Conservation (phyloP, 352 stramenopile species). For the Blastocystis sp. region DNA sequence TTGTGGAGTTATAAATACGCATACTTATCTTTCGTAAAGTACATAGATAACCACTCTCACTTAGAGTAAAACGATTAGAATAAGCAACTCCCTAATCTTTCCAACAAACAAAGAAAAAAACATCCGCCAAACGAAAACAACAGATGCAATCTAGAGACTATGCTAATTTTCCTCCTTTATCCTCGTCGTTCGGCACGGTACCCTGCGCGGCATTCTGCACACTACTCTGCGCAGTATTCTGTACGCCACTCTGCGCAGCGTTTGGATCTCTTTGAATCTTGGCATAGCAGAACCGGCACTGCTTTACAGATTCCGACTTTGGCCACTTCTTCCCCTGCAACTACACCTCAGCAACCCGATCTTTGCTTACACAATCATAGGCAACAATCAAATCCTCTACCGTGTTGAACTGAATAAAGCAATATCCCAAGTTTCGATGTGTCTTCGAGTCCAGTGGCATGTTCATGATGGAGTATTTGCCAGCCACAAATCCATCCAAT, state of each 20-base stretch:
- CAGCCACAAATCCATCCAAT: not conserved
- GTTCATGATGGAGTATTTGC: slow-evolving; percentile 57
- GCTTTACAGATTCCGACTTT: slow-evolving; percentile 34
- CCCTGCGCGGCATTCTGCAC: too few species aligned
- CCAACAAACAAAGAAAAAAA: not conserved
- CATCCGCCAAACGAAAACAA: slow-evolving; percentile 18
- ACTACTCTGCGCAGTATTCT: too few species aligned
- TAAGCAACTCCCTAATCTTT: not conserved
- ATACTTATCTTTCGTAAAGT: too few species aligned
- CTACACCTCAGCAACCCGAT: slow-evolving; percentile 3
- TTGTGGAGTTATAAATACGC: too few species aligned
- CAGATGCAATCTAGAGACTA: not conserved
- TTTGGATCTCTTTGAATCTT: slow-evolving; percentile 61
- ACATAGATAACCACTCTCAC: too few species aligned
- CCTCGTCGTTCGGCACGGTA: not conserved
- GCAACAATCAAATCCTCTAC: slow-evolving; percentile 45
- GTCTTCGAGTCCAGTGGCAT: slow-evolving; percentile 58
- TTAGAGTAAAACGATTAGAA: not conserved
- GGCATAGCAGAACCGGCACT: slow-evolving; percentile 57
- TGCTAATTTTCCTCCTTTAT: not conserved
- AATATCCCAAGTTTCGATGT: slow-evolving; percentile 52
- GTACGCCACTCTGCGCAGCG: not conserved
- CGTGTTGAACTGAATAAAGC: slow-evolving; percentile 61
- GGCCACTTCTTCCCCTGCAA: slow-evolving; percentile 55
- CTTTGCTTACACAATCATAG: slow-evolving; percentile 10